Evolutionary conservation across 352 stramenopile species (phyloP).

Genomic region (Pilasporangium apinafurcum): DNA sequence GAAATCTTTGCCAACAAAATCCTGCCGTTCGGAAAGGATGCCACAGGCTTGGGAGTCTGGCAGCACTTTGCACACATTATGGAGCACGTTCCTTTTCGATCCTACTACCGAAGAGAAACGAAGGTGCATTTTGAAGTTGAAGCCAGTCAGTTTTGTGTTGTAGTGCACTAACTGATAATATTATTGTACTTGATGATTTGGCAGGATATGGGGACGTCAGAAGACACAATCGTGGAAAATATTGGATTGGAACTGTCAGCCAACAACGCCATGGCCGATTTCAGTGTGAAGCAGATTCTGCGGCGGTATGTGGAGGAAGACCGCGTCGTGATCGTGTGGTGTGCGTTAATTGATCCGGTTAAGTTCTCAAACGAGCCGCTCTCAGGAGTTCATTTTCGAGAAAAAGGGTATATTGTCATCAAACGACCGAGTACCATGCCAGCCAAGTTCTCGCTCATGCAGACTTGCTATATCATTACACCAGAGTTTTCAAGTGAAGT

Average conservation of each 20-base stretch:
- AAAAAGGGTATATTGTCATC: constrained; percentile 61
- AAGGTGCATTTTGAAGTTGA: constrained; percentile 17
- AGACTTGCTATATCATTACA: constrained; percentile 63
- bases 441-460: constrained; percentile 44
- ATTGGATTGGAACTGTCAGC: constrained; percentile 42
- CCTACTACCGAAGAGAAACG: constrained; percentile 41
- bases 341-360: constrained; percentile 40
- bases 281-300: constrained; percentile 47
- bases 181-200: constrained; percentile 7
- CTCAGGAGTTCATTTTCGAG: constrained; percentile 45
- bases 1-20: constrained; percentile 63
- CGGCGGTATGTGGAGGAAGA: constrained; percentile 41
- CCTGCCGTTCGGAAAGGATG: constrained; percentile 36
- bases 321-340: constrained; percentile 58
- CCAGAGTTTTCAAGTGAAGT: constrained; percentile 49
- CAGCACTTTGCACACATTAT: constrained; percentile 51
- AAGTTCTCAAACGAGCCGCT: constrained; percentile 43
- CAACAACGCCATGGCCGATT: constrained; percentile 37
- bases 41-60: constrained; percentile 36
- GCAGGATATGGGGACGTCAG: constrained; percentile 32
- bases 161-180: background rate
- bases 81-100: constrained; percentile 47
- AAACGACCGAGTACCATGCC: constrained; percentile 24
- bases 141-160: background rate
- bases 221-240: constrained; percentile 49